phyloP scores from a whole-genome alignment of 768 basidiomycete species.

The Mycena latifolia region DNA sequence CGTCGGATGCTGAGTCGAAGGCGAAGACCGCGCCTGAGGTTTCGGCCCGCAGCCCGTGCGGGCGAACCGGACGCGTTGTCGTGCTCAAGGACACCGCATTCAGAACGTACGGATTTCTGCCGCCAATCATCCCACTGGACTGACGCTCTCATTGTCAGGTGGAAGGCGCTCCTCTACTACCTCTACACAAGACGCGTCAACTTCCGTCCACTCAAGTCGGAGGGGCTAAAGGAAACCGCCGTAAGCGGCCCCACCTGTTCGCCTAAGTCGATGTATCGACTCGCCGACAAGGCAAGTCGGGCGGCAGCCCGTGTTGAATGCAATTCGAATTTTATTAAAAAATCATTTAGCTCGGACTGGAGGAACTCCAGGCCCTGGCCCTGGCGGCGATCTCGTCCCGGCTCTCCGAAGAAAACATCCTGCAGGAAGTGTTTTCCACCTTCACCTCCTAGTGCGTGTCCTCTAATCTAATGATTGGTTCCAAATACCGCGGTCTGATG shows the following conservation, averaged over 20 bases:
- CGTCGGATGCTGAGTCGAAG: background rate
- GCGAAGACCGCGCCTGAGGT: background rate
- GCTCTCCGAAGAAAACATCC: no score
- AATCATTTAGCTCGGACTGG: no score
- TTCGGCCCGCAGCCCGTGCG: background rate
- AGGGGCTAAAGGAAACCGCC: background rate
- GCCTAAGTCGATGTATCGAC: constrained; percentile 17
- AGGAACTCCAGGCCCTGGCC: no score
- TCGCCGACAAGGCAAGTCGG: constrained; percentile 12
- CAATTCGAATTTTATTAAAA: no score
- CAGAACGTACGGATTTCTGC: background rate
- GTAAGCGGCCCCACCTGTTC: constrained; percentile 7
- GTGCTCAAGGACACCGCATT: no score
- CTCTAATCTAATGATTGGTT: background rate
- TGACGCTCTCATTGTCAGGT: background rate
- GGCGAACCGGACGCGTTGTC: no score
- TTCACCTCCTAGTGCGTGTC: no score
- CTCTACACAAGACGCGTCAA: no score
- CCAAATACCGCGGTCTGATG: background rate
- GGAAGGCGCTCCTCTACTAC: constrained; percentile 13
- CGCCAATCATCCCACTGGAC: background rate
- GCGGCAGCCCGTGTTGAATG: no score
- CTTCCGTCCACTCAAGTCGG: no score
- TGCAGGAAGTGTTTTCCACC: no score
- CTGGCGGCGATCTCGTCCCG: no score